Evolutionary conservation across 1,284 basidiomycete genomes (phyloP).

Genomic region (Amylostereum areolatum): DNA sequence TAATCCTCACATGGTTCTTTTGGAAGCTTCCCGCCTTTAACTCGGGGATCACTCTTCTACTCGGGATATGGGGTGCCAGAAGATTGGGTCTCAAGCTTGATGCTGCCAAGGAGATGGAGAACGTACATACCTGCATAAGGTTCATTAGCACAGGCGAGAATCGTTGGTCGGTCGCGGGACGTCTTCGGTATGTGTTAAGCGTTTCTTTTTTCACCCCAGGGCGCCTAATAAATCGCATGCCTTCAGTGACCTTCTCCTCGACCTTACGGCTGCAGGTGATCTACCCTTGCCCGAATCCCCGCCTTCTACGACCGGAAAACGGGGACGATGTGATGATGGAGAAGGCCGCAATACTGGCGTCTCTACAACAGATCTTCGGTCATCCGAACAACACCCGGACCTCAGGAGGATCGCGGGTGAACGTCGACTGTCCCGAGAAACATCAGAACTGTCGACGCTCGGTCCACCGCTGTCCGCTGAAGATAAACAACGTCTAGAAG

Average conservation of each 20-base stretch:
- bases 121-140: slow-evolving; percentile 61
- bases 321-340: no score
- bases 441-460: no score
- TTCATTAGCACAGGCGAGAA: slow-evolving; percentile 45
- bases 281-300: slow-evolving; percentile 47
- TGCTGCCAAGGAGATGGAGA: slow-evolving; percentile 50
- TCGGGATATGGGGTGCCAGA: slow-evolving; percentile 64
- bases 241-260: slow-evolving; percentile 51
- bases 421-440: no score
- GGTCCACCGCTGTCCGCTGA: no score
- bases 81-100: slow-evolving; percentile 42
- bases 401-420: no score
- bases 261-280: slow-evolving; percentile 53
- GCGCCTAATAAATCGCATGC: no score
- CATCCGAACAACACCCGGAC: no score
- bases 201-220: no score
- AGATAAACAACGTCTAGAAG: no score
- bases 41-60: slow-evolving; percentile 54
- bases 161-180: slow-evolving; percentile 42
- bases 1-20: no score
- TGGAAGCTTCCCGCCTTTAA: slow-evolving; percentile 42
- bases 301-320: slow-evolving; percentile 35
- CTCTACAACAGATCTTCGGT: no score
- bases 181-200: slow-evolving; percentile 57
- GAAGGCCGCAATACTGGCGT: no score